Base-by-base conservation (phyloP, 208 protist genomes). In the Leishmania guyanensis region DNA sequence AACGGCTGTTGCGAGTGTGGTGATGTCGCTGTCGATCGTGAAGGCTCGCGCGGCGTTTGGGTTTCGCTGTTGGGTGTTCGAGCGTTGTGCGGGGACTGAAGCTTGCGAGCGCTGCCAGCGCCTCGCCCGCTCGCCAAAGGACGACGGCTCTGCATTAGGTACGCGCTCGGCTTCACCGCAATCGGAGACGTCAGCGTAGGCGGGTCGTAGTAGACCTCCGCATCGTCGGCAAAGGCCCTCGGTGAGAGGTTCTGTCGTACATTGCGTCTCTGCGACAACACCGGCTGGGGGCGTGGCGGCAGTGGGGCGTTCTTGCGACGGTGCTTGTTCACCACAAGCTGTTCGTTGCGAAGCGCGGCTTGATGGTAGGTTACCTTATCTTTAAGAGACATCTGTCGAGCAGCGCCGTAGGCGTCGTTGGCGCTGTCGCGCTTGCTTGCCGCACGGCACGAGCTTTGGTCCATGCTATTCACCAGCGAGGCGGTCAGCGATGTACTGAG, bases 311-410 rank as follows among this genome's bases (percentile, higher is more conserved):
- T 89, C 36, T 84, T 85, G 60, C 86, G 86, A 14, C 91, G 88
- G 73, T 91, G 80, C 48, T 76, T 75, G 75, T 90, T 90, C 39
- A 89, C 84, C 33, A 91, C 77, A 62, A 86, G 51, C 66, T 94
- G 88, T 80, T 94, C 91, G n/a, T 79, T 73, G n/a, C 91, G 87
- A 51, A 94, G 83, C 43, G 78, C 85, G 1, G 81, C 84, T 75
- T 94, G 88, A 75, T 94, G 91, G 62, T 85, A 89, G 12, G 81
- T 77, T 48, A 92, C 84, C 70, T 86, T 86, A 33, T 94, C 85
- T 68, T 86, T 83, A 46, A 90, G 64, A 22, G 88, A 78, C 79
- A 93, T 87, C 10, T 73, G 62, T 3, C 73, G 46, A 26, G 48
- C n/a, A 46, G n/a, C 43, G 56, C 9, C 8, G 33, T 26, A 26